These are phyloP conservation scores for Dothistroma septosporum DNA, from an alignment of 2,329 filamentous ascomycete species.

Conservation along the genomic window DNA sequence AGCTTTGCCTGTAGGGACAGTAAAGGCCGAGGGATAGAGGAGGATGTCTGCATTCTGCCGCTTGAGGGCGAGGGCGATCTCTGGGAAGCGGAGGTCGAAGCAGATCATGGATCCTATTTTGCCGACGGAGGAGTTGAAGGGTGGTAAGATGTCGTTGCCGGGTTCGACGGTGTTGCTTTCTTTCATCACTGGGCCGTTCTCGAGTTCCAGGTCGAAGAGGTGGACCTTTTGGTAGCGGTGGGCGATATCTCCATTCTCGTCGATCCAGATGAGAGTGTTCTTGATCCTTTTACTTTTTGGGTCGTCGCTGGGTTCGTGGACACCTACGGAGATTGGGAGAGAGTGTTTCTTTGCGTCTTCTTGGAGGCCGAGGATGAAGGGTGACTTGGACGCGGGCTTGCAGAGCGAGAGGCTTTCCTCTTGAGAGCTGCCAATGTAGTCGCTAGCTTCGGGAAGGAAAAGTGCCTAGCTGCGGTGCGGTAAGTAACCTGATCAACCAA, in stretches of 20 bases:
- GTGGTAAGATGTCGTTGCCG: slow-evolving; percentile 60
- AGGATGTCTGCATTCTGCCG: slow-evolving; percentile 68
- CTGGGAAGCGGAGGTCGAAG: slow-evolving; percentile 84
- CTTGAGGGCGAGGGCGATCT: slow-evolving; percentile 65
- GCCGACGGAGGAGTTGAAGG: slow-evolving; percentile 70
- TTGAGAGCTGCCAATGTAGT: slow-evolving; percentile 74
- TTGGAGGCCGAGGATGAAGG: slow-evolving; percentile 73
- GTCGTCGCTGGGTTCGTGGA: slow-evolving; percentile 67
- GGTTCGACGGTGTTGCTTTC: slow-evolving; percentile 67
- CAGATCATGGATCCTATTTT: slow-evolving; percentile 78
- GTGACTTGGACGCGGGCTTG: slow-evolving; percentile 59
- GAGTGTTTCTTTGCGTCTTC: slow-evolving; percentile 59
- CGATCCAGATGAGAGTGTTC: slow-evolving; percentile 65
- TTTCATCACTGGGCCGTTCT: slow-evolving; percentile 54
- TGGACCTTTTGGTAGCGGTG: slow-evolving; percentile 74
- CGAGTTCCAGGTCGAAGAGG: slow-evolving; percentile 66
- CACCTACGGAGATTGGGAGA: slow-evolving; percentile 77
- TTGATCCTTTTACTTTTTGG: slow-evolving; percentile 50
- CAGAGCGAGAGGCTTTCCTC: slow-evolving; percentile 68
- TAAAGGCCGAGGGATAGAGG: slow-evolving; percentile 87
- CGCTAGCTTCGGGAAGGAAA: slow-evolving; percentile 87
- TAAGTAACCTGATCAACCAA: slow-evolving; percentile 1
- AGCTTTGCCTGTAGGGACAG: slow-evolving; percentile 73
- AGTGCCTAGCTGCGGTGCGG: slow-evolving; percentile 54
- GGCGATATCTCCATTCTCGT: slow-evolving; percentile 54